Evolutionary conservation across 1,139 yeast species (phyloP).

Genomic region (Geotrichum histeridarum): DNA sequence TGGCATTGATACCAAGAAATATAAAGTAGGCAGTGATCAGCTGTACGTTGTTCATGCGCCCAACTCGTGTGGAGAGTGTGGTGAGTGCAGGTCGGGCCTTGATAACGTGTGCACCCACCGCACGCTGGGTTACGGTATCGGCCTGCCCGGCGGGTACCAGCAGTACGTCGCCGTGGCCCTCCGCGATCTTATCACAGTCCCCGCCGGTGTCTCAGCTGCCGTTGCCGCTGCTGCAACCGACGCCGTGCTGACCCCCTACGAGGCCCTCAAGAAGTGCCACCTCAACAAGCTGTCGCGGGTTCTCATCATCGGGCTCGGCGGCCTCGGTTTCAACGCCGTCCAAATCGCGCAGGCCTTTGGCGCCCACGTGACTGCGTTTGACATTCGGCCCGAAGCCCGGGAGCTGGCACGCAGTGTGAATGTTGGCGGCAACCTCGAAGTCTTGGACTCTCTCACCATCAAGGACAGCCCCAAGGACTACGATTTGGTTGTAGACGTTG

Average conservation of each 20-base stretch:
- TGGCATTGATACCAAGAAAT: conserved; percentile 33
- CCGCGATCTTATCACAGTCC: conserved; percentile 36
- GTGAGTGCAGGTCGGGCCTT: conserved; percentile 42
- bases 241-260: conserved; percentile 50
- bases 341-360: conserved; percentile 45
- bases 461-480: conserved; percentile 23
- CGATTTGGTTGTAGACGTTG: conserved; percentile 44
- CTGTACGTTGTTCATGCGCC: conserved; percentile 42
- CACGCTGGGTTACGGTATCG: conserved; percentile 37
- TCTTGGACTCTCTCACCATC: conserved; percentile 36
- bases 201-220: conserved; percentile 45
- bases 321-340: conserved; percentile 48
- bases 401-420: conserved; percentile 31
- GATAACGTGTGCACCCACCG: conserved; percentile 41
- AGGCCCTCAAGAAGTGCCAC: conserved; percentile 43
- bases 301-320: conserved; percentile 48
- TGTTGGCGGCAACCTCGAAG: conserved; percentile 45
- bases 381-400: conserved; percentile 38
- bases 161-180: conserved; percentile 42
- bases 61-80: conserved; percentile 46
- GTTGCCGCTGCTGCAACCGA: conserved; percentile 50
- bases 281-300: conserved; percentile 41
- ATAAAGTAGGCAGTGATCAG: conserved; percentile 35
- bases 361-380: conserved; percentile 43
- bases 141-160: conserved; percentile 50